These are phyloP conservation scores for Triticum aestivum DNA, from an alignment of 176 grass and related monocot species.

Conservation along the genomic window IWGSC_CS_RefSeq_v2.1 NC_057795.1:331071821-331072320, in stretches of 20 bases:
- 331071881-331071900: not conserved
- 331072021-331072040: constrained; percentile 2
- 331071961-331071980: not conserved
- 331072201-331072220: constrained; percentile 3
- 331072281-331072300: not conserved
- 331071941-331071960: not conserved
- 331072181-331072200: not conserved
- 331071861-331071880: not conserved
- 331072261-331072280: not conserved
- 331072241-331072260: constrained; percentile 1
- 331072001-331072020: not conserved
- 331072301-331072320: not conserved
- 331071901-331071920: not conserved
- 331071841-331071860: not conserved
- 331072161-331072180: not conserved
- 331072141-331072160: not conserved
- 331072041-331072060: not conserved
- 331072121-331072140: not conserved
- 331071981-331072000: not conserved
- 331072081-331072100: constrained; percentile 12
- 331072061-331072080: not conserved
- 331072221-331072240: not conserved
- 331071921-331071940: not conserved
- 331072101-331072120: not conserved
- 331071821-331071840: not conserved